phyloP scores from a whole-genome alignment of 345 rosid species.

The Syzygium jambos region DNA sequence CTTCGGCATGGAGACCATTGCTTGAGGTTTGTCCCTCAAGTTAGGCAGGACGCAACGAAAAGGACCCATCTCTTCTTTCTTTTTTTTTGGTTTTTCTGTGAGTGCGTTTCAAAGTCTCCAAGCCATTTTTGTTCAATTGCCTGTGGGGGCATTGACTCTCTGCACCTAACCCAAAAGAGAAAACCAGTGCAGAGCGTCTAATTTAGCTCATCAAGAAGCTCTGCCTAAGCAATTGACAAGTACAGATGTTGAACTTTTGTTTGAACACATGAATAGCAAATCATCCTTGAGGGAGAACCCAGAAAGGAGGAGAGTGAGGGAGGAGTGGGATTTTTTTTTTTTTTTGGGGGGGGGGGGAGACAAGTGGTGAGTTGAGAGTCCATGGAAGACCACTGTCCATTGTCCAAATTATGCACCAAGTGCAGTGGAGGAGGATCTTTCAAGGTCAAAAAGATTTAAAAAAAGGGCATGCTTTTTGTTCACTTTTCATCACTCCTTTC shows the following conservation, averaged over 20 bases:
- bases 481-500: not conserved
- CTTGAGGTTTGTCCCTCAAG: not conserved
- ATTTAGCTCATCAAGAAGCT: not conserved
- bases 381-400: not conserved
- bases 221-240: not conserved
- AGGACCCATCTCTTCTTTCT: not conserved
- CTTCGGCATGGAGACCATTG: not conserved
- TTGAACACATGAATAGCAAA: not conserved
- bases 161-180: not conserved
- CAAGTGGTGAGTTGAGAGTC: not conserved
- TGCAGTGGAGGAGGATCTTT: not conserved
- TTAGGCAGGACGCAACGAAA: not conserved
- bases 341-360: not conserved
- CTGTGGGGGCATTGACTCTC: not conserved
- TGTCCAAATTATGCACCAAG: not conserved
- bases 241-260: not conserved
- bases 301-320: not conserved
- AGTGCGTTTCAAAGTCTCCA: not conserved
- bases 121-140: not conserved
- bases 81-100: not conserved
- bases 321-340: too few species aligned
- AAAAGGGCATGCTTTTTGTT: not conserved
- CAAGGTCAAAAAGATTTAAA: not conserved
- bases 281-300: not conserved
- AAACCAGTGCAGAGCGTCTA: not conserved